Percentiles rank a stretch among this genome's conserved stretches.
These are phyloP conservation scores for Zygoascus sp. DNA, from an alignment of 1,139 yeast genomes.

Conservation along the genomic window DNA sequence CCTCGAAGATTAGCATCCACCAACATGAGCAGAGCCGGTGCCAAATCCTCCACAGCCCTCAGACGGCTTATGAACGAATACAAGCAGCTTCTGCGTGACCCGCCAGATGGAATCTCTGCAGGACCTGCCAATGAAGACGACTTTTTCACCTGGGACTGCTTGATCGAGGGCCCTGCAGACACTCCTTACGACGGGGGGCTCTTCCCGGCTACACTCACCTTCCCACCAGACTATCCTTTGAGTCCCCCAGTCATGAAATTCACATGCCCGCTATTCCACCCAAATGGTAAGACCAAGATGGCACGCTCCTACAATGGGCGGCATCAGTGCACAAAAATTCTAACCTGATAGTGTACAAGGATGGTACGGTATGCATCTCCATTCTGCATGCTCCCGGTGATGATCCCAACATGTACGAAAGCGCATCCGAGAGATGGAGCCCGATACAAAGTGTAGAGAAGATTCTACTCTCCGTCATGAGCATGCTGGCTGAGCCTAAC, in stretches of 20 bases:
- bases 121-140: conserved; percentile 83
- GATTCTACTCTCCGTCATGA: conserved; percentile 83
- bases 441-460: conserved; percentile 97
- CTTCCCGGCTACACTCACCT: conserved; percentile 75
- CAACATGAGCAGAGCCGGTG: conserved; percentile 12
- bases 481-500: conserved; percentile 96
- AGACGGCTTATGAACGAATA: conserved; percentile 81
- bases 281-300: conserved; percentile 64
- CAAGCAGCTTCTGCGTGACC: conserved; percentile 76
- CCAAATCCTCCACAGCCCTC: conserved; percentile 57
- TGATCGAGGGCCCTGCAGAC: conserved; percentile 87
- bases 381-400: conserved; percentile 95
- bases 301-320: no score
- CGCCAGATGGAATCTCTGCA: conserved; percentile 94
- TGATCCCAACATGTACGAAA: conserved; percentile 92
- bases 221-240: conserved; percentile 86
- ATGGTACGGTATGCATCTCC: conserved; percentile 94
- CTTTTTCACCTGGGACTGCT: conserved; percentile 84
- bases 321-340: background rate
- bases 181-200: conserved; percentile 94
- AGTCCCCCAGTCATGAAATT: conserved; percentile 85
- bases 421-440: conserved; percentile 96
- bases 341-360: conserved; percentile 54
- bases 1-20: no score
- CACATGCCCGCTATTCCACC: conserved; percentile 83